Evolutionary conservation across 2,329 filamentous ascomycete species (phyloP), one percentile per base, ranked within the genome.

Genomic region (Fusarium humuli): DNA sequence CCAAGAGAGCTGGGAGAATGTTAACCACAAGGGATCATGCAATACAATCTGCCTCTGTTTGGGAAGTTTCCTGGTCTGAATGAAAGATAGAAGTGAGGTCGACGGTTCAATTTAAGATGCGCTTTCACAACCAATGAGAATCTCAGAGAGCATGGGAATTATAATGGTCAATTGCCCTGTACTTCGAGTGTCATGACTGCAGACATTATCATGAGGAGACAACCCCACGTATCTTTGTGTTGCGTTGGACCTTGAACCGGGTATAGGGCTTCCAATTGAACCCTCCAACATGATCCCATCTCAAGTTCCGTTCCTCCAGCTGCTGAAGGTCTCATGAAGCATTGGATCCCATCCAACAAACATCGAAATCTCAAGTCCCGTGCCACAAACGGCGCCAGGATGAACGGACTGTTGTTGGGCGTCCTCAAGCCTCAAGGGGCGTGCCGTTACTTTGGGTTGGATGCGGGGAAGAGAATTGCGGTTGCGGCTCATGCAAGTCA

Each of bases 401-500:
- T 55, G 69, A 75, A 67, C 59, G 65, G 73, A 68, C 67, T 40
- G 47, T 53, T 59, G 45, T 52, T 50, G 67, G 69, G 66, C 45
- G 58, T 70, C 62, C 55, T 29, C 64, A 53, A 60, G 25, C 20
- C 25, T n/a, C 20, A 11, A 50, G 60, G 67, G 65, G 69, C 13
- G 67, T 69, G 70, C 61, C 61, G 49, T 57, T 46, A 73, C 61
- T 18, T 71, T 49, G 68, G 65, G 73, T 75, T 52, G 68, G 61
- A 75, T 75, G 73, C 72, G 73, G 73, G 73, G 73, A 75, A 75
- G 48, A 46, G 42, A 71, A 75, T 72, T 75, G 73, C 47, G 68
- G 73, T 71, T 75, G 73, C 73, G 73, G 73, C 73, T 75, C 73
- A 75, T 75, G 73, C 72, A 75, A 75, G 72, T 73, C 70, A 75